phyloP scores from a whole-genome alignment of 1,284 basidiomycete genomes.

The Anthracocystis walkeri region DNA sequence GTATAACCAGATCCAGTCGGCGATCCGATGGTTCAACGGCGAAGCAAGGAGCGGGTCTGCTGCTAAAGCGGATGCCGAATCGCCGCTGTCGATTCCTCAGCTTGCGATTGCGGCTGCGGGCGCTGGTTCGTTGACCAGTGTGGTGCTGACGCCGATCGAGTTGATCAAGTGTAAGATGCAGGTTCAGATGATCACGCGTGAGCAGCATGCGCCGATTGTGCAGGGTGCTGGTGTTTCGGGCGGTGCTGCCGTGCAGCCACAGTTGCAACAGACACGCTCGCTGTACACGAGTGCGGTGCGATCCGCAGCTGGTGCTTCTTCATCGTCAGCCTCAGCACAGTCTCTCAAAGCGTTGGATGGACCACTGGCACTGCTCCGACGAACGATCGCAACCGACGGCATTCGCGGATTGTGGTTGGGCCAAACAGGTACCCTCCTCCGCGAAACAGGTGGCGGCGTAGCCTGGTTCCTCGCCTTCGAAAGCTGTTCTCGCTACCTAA shows the following conservation, averaged over 20 bases:
- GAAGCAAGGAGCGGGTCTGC: slow-evolving; percentile 43
- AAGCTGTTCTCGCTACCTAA: slow-evolving; percentile 56
- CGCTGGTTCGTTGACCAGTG: slow-evolving; percentile 83
- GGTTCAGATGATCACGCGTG: slow-evolving; percentile 81
- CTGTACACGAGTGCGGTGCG: slow-evolving; percentile 31
- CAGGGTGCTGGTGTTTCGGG: neutral
- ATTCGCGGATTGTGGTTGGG: slow-evolving; percentile 85
- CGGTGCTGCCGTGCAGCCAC: slow-evolving; percentile 52
- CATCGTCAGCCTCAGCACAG: neutral
- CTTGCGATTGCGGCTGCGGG: slow-evolving; percentile 81
- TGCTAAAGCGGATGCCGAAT: slow-evolving; percentile 68
- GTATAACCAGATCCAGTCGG: slow-evolving; percentile 83
- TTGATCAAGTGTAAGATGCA: slow-evolving; percentile 96
- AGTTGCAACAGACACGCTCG: slow-evolving; percentile 29
- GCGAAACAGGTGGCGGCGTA: slow-evolving; percentile 86
- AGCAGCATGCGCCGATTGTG: slow-evolving; percentile 65
- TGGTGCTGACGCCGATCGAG: slow-evolving; percentile 90
- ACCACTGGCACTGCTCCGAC: slow-evolving; percentile 78
- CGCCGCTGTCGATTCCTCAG: slow-evolving; percentile 73
- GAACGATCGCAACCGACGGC: slow-evolving; percentile 78
- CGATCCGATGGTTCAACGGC: slow-evolving; percentile 71
- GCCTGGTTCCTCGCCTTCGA: slow-evolving; percentile 92
- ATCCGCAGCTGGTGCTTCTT: neutral
- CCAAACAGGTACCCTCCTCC: slow-evolving; percentile 81
- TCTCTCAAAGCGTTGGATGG: slow-evolving; percentile 72